Conservation (phyloP, 306 rosid species). For the Sechiopsis laciniata region DNA sequence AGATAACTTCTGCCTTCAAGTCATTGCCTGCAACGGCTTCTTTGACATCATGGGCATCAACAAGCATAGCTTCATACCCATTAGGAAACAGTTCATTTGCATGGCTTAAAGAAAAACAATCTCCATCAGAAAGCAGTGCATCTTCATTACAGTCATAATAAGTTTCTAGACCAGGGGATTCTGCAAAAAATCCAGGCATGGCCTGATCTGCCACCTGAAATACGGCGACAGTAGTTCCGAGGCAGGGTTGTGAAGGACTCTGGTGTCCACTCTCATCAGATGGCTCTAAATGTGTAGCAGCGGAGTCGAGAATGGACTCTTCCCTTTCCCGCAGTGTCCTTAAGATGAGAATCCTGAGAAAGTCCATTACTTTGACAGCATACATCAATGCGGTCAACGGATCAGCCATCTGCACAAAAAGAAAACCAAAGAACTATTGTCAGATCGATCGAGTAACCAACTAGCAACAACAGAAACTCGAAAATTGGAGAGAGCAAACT, state of each 20-base stretch:
- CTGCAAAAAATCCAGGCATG: constrained; percentile 19
- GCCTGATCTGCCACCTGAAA: constrained; percentile 35
- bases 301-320: constrained; percentile 42
- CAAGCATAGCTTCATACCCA: background rate
- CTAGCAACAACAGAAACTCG: background rate
- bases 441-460: constrained; percentile 12
- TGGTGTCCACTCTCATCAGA: constrained; percentile 45
- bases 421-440: constrained; percentile 8
- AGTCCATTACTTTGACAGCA: constrained; percentile 90
- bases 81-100: background rate
- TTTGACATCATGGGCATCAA: background rate
- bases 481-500: background rate
- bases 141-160: constrained; percentile 31
- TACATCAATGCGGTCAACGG: constrained; percentile 82
- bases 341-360: constrained; percentile 60
- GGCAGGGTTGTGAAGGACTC: constrained; percentile 38
- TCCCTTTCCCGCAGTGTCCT: constrained; percentile 56
- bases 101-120: constrained; percentile 1
- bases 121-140: constrained; percentile 1
- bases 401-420: constrained; percentile 70
- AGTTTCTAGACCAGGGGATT: constrained; percentile 33
- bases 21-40: constrained; percentile 17
- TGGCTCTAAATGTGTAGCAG: constrained; percentile 39
- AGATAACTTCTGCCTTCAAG: constrained; percentile 22
- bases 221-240: constrained; percentile 30